Percentiles rank a stretch among this genome's conserved stretches.
Conservation (phyloP, 2,329 filamentous ascomycete species). For the Trichoderma oligosporum region DNA sequence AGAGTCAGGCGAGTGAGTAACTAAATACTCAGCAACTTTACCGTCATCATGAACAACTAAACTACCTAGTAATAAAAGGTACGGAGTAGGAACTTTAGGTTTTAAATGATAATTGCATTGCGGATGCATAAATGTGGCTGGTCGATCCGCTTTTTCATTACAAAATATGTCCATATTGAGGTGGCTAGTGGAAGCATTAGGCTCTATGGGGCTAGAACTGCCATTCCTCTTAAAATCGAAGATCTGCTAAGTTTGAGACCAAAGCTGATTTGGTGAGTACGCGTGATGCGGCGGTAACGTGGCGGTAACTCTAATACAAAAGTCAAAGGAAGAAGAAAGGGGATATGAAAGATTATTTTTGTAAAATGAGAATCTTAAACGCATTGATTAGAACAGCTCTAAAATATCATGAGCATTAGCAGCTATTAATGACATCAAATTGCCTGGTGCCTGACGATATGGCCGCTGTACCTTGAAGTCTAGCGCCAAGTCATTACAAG, state of each 20-base stretch:
- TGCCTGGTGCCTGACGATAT: not conserved
- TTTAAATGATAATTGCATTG: too few relatives aligned
- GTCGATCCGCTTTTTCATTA: not conserved
- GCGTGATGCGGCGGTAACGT: not conserved
- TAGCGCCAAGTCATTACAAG: not conserved
- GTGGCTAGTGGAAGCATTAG: not conserved
- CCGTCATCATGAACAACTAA: too few relatives aligned
- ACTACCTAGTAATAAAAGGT: too few relatives aligned
- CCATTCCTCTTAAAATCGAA: slow-evolving; percentile 1
- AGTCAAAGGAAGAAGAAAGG: not conserved
- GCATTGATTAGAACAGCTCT: too few relatives aligned
- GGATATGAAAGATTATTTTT: too few relatives aligned
- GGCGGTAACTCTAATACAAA: not conserved
- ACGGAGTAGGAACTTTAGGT: too few relatives aligned
- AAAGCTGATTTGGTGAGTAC: slow-evolving; percentile 4
- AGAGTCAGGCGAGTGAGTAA: not conserved
- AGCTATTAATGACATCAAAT: too few relatives aligned
- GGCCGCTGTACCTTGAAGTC: not conserved
- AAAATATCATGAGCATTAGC: too few relatives aligned
- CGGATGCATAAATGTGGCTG: slow-evolving; percentile 13
- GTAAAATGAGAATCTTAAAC: too few relatives aligned
- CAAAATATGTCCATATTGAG: not conserved
- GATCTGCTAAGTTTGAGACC: slow-evolving; percentile 12
- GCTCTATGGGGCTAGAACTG: slow-evolving; percentile 1
- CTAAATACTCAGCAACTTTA: too few relatives aligned